phyloP scores from a whole-genome alignment of 768 basidiomycete genomes.

The Lactarius hengduanensis region DNA sequence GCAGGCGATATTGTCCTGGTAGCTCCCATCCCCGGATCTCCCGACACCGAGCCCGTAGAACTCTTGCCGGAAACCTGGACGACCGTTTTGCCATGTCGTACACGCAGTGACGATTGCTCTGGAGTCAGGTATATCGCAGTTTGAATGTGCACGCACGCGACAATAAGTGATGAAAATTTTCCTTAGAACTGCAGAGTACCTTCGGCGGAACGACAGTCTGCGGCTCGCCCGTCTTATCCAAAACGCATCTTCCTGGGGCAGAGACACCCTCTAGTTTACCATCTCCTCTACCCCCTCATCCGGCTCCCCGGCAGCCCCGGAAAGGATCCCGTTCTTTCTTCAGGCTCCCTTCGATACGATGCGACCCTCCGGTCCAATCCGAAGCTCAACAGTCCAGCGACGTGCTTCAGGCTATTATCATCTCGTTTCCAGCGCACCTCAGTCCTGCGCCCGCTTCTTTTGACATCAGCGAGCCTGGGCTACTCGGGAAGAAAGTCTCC shows the following conservation, averaged over 20 bases:
- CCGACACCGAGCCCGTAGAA: neutral
- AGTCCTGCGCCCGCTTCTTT: neutral
- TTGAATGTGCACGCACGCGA: neutral
- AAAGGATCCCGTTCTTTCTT: neutral
- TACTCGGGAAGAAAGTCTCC: conserved; percentile 5
- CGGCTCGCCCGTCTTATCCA: neutral
- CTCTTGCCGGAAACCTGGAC: conserved; percentile 5
- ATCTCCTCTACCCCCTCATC: too few species aligned
- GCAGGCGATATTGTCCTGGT: neutral
- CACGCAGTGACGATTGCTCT: conserved; percentile 8
- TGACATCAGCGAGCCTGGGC: neutral
- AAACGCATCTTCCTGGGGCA: too few species aligned
- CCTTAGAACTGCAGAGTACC: neutral
- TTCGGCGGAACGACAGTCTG: too few species aligned
- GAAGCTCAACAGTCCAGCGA: neutral
- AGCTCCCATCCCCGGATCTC: conserved; percentile 1
- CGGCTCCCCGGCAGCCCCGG: too few species aligned
- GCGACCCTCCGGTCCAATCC: neutral
- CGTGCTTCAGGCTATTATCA: neutral
- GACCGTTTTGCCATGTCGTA: neutral
- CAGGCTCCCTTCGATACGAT: neutral
- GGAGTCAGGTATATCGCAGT: conserved; percentile 2
- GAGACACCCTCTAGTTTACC: neutral
- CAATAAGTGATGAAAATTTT: neutral
- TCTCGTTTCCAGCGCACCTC: neutral